Evolutionary conservation across 768 basidiomycete species (phyloP).

Genomic region (Strobilomyces echinocephalus): DNA sequence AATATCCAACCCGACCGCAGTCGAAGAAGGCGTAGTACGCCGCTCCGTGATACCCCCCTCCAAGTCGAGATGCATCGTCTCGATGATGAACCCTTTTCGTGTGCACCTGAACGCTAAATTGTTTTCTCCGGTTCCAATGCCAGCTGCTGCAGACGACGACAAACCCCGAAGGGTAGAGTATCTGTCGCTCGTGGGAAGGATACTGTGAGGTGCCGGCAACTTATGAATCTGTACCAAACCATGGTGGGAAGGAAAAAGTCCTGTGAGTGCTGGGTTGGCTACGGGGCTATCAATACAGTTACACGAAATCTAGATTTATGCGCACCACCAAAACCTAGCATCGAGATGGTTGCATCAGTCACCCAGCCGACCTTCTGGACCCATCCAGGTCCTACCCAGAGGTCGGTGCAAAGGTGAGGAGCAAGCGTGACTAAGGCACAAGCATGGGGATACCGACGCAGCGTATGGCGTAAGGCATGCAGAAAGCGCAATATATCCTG

Average conservation of each 20-base stretch:
- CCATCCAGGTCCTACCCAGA: constrained; percentile 67
- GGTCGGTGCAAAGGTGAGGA: constrained; percentile 54
- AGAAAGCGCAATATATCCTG: constrained; percentile 74
- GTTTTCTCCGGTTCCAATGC: constrained; percentile 81
- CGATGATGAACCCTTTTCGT: constrained; percentile 80
- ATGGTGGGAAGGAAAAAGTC: constrained; percentile 78
- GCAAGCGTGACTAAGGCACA: constrained; percentile 69
- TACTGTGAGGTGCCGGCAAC: constrained; percentile 68
- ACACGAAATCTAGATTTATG: constrained; percentile 7
- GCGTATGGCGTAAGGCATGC: constrained; percentile 54
- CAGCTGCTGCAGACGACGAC: constrained; percentile 45
- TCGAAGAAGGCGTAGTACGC: constrained; percentile 51
- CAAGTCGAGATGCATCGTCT: constrained; percentile 84
- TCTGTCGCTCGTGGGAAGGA: constrained; percentile 75
- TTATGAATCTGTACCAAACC: constrained; percentile 77
- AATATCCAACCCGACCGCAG: constrained; percentile 17
- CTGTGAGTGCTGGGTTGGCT: constrained; percentile 75
- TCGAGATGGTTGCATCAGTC: constrained; percentile 67
- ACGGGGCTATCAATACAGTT: constrained; percentile 10
- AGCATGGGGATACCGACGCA: constrained; percentile 53
- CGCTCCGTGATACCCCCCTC: constrained; percentile 82
- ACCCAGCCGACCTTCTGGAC: constrained; percentile 74
- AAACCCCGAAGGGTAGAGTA: constrained; percentile 82
- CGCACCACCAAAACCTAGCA: constrained; percentile 78
- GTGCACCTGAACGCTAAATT: constrained; percentile 94